These are phyloP conservation scores for Fusarium paranaense DNA, from an alignment of 2,329 filamentous ascomycete species.

Conservation along the genomic window DNA sequence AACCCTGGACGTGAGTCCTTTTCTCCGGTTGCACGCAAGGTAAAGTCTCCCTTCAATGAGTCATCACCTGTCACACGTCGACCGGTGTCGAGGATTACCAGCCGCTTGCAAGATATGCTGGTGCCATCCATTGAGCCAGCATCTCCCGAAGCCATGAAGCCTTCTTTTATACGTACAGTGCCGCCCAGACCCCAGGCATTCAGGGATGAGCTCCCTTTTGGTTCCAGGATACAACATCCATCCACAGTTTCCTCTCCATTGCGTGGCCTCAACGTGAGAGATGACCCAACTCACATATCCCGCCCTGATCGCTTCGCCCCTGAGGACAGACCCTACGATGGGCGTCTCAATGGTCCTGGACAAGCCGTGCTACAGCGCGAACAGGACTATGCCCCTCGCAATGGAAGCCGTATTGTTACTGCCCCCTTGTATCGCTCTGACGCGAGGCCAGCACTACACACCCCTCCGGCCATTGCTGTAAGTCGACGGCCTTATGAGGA, in stretches of 20 bases:
- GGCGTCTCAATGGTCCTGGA: conserved; percentile 18
- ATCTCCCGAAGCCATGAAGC: conserved; percentile 52
- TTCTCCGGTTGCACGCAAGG: conserved; percentile 42
- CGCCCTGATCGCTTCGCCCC: conserved; percentile 27
- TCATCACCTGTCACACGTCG: conserved; percentile 36
- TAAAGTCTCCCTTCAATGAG: conserved; percentile 41
- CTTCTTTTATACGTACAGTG: conserved; percentile 50
- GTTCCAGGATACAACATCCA: conserved; percentile 34
- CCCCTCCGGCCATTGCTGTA: conserved; percentile 29
- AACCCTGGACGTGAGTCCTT: conserved; percentile 28
- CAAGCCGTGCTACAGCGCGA: conserved; percentile 13
- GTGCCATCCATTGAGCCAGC: conserved; percentile 60
- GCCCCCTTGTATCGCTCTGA: conserved; percentile 24
- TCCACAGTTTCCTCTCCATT: conserved; percentile 35
- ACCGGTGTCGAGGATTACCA: conserved; percentile 22
- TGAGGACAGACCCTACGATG: conserved; percentile 10
- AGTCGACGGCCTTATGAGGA: conserved; percentile 48
- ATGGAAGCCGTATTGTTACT: conserved; percentile 17
- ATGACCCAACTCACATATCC: conserved; percentile 28
- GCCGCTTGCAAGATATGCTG: conserved; percentile 55
- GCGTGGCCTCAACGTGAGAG: conserved; percentile 27
- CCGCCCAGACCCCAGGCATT: conserved; percentile 44
- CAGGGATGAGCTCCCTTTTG: conserved; percentile 33
- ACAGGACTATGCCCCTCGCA: conserved; percentile 15
- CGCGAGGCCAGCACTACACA: conserved; percentile 28